Evolutionary conservation across 495 filamentous ascomycete genomes (phyloP).

Genomic region (Massariosphaeria phaeospora): DNA sequence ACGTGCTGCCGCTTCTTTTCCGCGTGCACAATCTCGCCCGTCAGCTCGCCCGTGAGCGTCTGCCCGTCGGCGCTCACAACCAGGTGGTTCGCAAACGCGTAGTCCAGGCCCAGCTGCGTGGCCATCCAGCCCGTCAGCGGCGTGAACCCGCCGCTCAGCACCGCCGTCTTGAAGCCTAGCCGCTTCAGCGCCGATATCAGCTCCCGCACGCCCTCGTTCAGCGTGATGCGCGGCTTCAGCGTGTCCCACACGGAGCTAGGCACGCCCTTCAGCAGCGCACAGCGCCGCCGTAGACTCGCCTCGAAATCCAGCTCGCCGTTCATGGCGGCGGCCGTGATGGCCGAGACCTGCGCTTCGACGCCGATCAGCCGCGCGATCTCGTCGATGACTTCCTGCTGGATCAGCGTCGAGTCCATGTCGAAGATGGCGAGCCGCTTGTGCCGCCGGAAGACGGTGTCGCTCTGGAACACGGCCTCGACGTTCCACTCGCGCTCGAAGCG

Average conservation of each 20-base stretch:
- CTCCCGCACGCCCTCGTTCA: slow-evolving; percentile 74
- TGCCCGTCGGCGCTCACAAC: slow-evolving; percentile 59
- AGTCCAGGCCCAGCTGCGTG: slow-evolving; percentile 71
- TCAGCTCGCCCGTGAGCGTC: slow-evolving; percentile 75
- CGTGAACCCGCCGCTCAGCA: slow-evolving; percentile 86
- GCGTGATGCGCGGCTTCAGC: slow-evolving; percentile 64
- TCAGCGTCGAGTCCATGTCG: slow-evolving; percentile 97
- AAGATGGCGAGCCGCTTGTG: slow-evolving; percentile 83
- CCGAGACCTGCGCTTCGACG: slow-evolving; percentile 62
- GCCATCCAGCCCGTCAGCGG: slow-evolving; percentile 85
- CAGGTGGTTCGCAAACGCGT: slow-evolving; percentile 81
- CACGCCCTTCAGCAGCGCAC: slow-evolving; percentile 73
- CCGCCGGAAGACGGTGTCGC: slow-evolving; percentile 64
- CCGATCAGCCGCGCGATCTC: slow-evolving; percentile 80
- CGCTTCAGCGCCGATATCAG: slow-evolving; percentile 66
- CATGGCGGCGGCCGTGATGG: slow-evolving; percentile 91
- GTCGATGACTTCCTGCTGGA: slow-evolving; percentile 94
- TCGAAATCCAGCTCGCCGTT: slow-evolving; percentile 95
- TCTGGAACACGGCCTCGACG: slow-evolving; percentile 71
- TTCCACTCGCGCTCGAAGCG: slow-evolving; percentile 83
- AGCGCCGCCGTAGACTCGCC: slow-evolving; percentile 69
- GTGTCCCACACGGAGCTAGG: slow-evolving; percentile 74
- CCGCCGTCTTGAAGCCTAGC: slow-evolving; percentile 77
- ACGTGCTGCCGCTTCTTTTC: slow-evolving; percentile 73
- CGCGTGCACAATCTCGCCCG: slow-evolving; percentile 74